Evolutionary conservation across 164 flowering plant species (phyloP), one percentile per base, ranked within the genome.

Genomic region (Macadamia integrifolia): DNA sequence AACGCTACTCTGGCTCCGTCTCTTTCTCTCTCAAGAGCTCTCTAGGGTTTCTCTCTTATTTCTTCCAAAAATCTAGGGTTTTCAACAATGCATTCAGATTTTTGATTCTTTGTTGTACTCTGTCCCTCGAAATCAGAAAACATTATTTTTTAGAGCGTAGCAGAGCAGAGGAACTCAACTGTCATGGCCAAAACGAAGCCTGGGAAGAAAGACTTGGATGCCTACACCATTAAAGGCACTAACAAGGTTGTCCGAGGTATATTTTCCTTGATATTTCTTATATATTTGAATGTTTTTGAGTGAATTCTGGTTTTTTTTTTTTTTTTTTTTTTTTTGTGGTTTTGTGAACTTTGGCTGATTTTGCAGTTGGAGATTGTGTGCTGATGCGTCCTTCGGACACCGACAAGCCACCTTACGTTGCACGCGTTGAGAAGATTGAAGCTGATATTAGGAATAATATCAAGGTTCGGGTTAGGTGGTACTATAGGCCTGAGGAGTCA

Each of bases 401-500:
- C 53, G 86, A 79, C 59, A 88, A 86, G 77, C 82, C 86, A 0
- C 87, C 92, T 0, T 88, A 88, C 64, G 92, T 88, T 48, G 90
- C 92, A 3, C 82, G 77, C 5, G 80, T 88, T 48, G 90, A 86
- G 82, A 84, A 80, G 74, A 77, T 88, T 1, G 90, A 84, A 67
- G 83, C 83, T 0, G 92, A 88, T 74, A 74, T 72, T 57, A 77
- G 92, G 10, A 85, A 79, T 77, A 82, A 84, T 35, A 83, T 84
- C 53, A 88, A 80, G 76, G 87, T 88, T n/a, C 77, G 77, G 42
- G 88, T 86, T 0, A 68, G 88, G 64, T 88, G 90, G 92, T 88
- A 88, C 60, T 88, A 88, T 49, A 77, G 92, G 31, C 92, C 92
- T 0, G 92, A 88, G 79, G 92, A 88, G 65, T 84, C 90, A 1